phyloP scores from a whole-genome alignment of 2,329 filamentous ascomycete genomes.

The Talaromyces sp. region DNA sequence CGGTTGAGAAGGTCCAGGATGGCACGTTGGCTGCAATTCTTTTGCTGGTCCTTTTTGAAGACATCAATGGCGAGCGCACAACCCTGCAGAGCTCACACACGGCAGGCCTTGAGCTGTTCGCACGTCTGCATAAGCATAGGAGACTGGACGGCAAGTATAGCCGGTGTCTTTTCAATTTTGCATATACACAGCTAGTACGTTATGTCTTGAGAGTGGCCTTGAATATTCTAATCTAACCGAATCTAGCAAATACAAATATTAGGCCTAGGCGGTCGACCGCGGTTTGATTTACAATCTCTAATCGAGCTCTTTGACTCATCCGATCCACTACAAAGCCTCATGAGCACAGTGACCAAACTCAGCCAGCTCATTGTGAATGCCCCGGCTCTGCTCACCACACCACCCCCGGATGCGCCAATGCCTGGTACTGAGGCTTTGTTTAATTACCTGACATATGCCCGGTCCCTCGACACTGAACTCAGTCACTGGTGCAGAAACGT shows the following conservation, averaged over 20 bases:
- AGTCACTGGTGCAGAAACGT: conserved; percentile 27
- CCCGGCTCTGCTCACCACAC: neutral
- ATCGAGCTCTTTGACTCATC: conserved; percentile 22
- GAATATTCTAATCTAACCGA: conserved; percentile 4
- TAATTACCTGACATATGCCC: conserved; percentile 21
- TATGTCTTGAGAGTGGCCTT: neutral
- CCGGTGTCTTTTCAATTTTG: conserved; percentile 33
- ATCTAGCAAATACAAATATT: conserved; percentile 31
- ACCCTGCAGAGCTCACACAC: conserved; percentile 33
- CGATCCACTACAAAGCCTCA: conserved; percentile 28
- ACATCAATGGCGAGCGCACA: conserved; percentile 33
- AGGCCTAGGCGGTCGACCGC: conserved; percentile 27
- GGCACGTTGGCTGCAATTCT: conserved; percentile 35
- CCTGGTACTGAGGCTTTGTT: conserved; percentile 13
- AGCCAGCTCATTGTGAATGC: conserved; percentile 24
- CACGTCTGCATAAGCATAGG: conserved; percentile 27
- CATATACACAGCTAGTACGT: conserved; percentile 32
- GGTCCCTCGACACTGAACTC: conserved; percentile 25
- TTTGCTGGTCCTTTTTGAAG: conserved; percentile 34
- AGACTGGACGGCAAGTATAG: conserved; percentile 27
- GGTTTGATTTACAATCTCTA: conserved; percentile 26
- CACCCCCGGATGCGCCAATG: neutral
- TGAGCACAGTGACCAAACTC: conserved; percentile 27
- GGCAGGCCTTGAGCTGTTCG: conserved; percentile 31
- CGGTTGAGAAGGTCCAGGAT: conserved; percentile 27